phyloP scores from a whole-genome alignment of 108 stramenopile genomes.

The Stephanodiscus minutulus region DNA sequence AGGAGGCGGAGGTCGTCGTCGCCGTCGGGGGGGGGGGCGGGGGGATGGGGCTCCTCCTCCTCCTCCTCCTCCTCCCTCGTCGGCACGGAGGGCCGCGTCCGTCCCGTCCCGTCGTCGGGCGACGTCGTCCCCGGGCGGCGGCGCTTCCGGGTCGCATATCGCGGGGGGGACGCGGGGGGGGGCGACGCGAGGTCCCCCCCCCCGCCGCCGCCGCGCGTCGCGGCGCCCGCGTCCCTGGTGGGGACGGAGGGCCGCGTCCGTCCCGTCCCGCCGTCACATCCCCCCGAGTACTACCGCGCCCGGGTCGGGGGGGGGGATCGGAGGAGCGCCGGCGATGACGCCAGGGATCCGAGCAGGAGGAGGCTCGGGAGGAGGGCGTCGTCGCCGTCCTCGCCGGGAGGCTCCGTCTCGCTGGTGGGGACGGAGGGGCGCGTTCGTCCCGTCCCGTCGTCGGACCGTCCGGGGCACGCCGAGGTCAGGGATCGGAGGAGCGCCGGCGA shows the following conservation, averaged over 20 bases:
- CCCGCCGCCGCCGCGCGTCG: neutral
- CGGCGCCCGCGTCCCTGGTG: neutral
- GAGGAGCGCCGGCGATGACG: neutral
- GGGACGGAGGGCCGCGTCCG: neutral
- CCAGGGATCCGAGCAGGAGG: neutral
- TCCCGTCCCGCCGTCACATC: neutral
- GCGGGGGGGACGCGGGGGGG: too few relatives aligned
- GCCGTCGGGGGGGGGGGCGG: too few relatives aligned
- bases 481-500: slow-evolving; percentile 9
- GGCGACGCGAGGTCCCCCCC: too few relatives aligned
- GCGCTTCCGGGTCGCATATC: too few relatives aligned
- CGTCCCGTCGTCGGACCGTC: neutral
- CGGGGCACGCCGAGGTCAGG: neutral
- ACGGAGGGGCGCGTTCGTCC: neutral
- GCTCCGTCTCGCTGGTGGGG: neutral
- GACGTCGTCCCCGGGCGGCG: too few relatives aligned
- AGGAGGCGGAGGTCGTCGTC: too few relatives aligned
- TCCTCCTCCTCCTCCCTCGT: neutral
- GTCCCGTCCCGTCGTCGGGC: neutral
- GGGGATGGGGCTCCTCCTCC: too few relatives aligned
- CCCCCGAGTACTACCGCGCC: neutral
- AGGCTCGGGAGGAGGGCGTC: neutral
- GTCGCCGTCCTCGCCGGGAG: neutral
- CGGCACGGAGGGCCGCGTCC: neutral
- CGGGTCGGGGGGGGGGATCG: neutral